phyloP scores from a whole-genome alignment of 805 yeast genomes.

The Metschnikowia dekortorum region DNA sequence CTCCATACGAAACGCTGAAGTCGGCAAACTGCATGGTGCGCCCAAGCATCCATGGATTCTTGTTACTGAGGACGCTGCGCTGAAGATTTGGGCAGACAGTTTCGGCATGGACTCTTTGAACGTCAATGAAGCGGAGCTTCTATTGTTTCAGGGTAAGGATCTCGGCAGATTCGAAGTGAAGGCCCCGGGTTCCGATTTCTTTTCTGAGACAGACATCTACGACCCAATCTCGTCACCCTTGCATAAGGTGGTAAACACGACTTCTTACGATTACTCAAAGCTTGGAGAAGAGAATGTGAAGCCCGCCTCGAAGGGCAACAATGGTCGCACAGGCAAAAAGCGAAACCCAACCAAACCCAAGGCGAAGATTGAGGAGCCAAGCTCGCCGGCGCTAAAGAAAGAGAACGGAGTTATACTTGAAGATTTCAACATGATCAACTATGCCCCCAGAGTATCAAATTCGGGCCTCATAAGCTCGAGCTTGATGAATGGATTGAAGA shows the following conservation, averaged over 20 bases:
- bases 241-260: slow-evolving; percentile 14
- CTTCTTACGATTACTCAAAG: slow-evolving; percentile 12
- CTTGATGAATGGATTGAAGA: slow-evolving; percentile 2
- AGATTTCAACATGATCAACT: slow-evolving; percentile 15
- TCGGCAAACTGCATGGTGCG: slow-evolving; percentile 19
- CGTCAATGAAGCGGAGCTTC: slow-evolving; percentile 48
- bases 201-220: slow-evolving; percentile 11
- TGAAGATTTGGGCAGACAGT: slow-evolving; percentile 51
- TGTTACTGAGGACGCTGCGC: slow-evolving; percentile 56
- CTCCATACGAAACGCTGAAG: slow-evolving; percentile 46
- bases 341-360: background rate
- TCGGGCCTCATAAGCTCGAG: slow-evolving; percentile 10
- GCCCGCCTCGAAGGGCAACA: background rate
- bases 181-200: slow-evolving; percentile 27
- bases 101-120: slow-evolving; percentile 50
- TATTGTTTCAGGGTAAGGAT: slow-evolving; percentile 35
- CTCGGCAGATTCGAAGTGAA: slow-evolving; percentile 23
- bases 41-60: slow-evolving; percentile 46
- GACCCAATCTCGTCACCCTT: slow-evolving; percentile 7
- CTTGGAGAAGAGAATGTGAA: slow-evolving; percentile 1
- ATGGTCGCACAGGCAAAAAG: background rate
- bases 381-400: background rate
- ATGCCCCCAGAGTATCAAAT: slow-evolving; percentile 12
- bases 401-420: slow-evolving; percentile 12
- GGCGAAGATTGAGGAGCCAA: background rate